Percentiles rank a stretch among this genome's conserved stretches.
phyloP scores from a whole-genome alignment of 208 protist species.

The Phytomonas sp. region DNA sequence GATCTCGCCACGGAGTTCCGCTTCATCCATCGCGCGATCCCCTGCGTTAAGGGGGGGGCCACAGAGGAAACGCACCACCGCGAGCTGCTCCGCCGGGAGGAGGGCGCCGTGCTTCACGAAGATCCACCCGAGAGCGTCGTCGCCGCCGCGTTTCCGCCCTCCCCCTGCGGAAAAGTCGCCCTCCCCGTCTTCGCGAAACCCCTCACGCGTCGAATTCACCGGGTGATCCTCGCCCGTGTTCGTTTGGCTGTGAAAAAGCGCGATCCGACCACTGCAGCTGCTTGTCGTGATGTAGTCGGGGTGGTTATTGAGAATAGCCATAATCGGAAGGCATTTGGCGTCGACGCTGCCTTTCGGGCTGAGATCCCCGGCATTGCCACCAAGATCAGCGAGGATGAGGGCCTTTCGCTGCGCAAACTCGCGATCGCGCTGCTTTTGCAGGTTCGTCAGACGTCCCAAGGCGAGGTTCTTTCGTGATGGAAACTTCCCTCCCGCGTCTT shows the following conservation, averaged over 20 bases:
- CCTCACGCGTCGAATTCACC: neutral
- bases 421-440: constrained; percentile 42
- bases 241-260: constrained; percentile 66
- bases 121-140: constrained; percentile 71
- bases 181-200: constrained; percentile 1
- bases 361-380: constrained; percentile 59
- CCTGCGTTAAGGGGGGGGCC: constrained; percentile 16
- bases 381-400: constrained; percentile 49
- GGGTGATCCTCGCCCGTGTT: neutral
- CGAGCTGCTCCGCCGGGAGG: constrained; percentile 39
- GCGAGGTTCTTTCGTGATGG: neutral
- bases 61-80: constrained; percentile 51
- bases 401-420: constrained; percentile 69
- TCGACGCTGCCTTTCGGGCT: constrained; percentile 72
- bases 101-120: constrained; percentile 76
- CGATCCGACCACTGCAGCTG: constrained; percentile 85
- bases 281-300: constrained; percentile 80
- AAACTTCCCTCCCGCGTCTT: neutral
- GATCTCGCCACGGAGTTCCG: neutral
- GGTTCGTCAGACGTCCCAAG: constrained; percentile 1
- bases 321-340: constrained; percentile 60
- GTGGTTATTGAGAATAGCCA: constrained; percentile 65
- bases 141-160: constrained; percentile 44
- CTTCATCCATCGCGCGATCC: constrained; percentile 3
- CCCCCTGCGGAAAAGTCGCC: constrained; percentile 2